These are phyloP conservation scores for Fusarium pseudocircinatum DNA, from an alignment of 2,329 filamentous ascomycete genomes.

Conservation along the genomic window DNA sequence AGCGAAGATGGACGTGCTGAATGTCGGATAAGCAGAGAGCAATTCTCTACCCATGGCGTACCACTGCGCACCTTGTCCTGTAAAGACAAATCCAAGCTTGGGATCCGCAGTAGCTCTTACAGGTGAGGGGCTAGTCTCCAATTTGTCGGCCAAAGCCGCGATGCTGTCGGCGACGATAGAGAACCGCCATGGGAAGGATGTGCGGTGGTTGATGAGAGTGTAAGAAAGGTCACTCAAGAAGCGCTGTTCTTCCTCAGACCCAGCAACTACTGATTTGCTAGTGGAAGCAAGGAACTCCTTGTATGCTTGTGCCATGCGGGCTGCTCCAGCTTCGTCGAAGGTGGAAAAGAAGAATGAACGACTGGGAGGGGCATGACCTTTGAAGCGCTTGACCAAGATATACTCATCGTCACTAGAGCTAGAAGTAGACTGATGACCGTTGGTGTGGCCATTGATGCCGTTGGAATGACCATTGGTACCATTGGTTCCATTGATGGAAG, in stretches of 20 bases:
- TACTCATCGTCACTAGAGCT: background rate
- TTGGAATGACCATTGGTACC: background rate
- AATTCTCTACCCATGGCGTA: constrained; percentile 18
- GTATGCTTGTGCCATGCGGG: background rate
- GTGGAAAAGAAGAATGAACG: constrained; percentile 3
- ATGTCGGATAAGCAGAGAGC: background rate
- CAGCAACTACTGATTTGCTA: background rate
- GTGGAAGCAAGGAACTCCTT: background rate
- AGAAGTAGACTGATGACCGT: background rate
- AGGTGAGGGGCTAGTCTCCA: background rate
- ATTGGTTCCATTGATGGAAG: background rate
- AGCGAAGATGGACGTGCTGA: background rate
- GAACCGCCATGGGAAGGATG: background rate
- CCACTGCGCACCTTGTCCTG: constrained; percentile 27
- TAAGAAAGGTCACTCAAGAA: constrained; percentile 2
- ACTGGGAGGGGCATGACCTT: background rate
- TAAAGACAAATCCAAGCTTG: constrained; percentile 18
- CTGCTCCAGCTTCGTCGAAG: constrained; percentile 2
- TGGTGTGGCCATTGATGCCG: background rate
- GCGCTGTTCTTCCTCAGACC: background rate
- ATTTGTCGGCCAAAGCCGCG: background rate
- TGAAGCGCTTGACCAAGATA: background rate
- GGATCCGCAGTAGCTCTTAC: background rate
- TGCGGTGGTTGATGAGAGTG: constrained; percentile 6
- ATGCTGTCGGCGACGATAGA: background rate